Base-by-base conservation (phyloP, 768 basidiomycete genomes). In the Termitomyces sp. region DNA sequence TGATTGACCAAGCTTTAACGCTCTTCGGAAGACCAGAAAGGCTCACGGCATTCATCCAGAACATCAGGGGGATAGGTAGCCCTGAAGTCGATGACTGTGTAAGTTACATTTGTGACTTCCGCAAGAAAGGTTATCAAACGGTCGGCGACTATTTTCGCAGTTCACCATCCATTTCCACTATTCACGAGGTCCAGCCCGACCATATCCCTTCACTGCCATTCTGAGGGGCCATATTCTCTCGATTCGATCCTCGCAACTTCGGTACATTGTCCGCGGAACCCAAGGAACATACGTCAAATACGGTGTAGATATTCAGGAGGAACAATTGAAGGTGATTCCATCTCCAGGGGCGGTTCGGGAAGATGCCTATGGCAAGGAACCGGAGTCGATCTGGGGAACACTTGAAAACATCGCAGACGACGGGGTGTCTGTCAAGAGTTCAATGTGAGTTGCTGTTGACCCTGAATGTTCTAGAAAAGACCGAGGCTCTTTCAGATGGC, bases 261-360 rank as follows among this genome's bases (percentile, higher is more conserved):
- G 92, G 25, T 96, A 84, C 71, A 68, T 83, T 46, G 81, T 93
- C 62, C 86, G 88, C 57, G 91, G 92, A 46, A 85, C 85, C 29
- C 79, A 81, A 62, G 92, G 90, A 32, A 83, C 86, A 3, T 94
- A 82, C 73, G 77, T 81, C 60, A 95, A 96, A 73, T 83, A 80
- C 67, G 92, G 92, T 5, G 71, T 91, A 25, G 92, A 94, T 71
- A 74, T 85, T 3, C 92, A 95, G 69, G 93, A 94, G 73, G 85
- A 86, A 56, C 87, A 91, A 64, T 81, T 93, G 54, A 86, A 86
- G 68, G 78, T 71, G 11, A 83, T 86, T 54, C 68, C 80, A 9
- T 72, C 75, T 5, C 83, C 84, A 31, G 71, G 67, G 15, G 76
- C 72, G 11, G 83, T 84, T 45, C 69, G 81, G 63, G 76, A 76